Conservation (phyloP, 164 flowering plant genomes). For the Nymphaea thermarum region DNA sequence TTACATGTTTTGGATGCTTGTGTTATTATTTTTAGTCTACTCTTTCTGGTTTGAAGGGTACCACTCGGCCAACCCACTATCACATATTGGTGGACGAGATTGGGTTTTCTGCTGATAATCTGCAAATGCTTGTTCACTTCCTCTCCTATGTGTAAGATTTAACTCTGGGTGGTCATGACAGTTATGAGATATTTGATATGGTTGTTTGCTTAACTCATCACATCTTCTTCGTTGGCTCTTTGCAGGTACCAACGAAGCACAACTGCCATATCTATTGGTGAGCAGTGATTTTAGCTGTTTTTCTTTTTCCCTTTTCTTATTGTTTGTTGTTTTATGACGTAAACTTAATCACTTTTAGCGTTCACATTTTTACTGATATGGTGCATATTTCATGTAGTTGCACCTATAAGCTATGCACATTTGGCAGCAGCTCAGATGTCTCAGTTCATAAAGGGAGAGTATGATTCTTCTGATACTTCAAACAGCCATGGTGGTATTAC, state of each 20-base stretch:
- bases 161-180: background rate
- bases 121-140: constrained; percentile 77
- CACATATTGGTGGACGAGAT: constrained; percentile 64
- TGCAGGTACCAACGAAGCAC: constrained; percentile 84
- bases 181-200: background rate
- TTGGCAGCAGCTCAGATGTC: constrained; percentile 52
- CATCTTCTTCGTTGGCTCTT: background rate
- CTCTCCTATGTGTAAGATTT: constrained; percentile 78
- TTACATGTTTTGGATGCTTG: background rate
- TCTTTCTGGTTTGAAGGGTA: constrained; percentile 35
- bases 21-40: background rate
- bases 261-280: constrained; percentile 82
- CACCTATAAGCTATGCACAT: constrained; percentile 64
- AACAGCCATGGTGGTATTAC: background rate
- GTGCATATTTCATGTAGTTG: constrained; percentile 25
- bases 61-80: constrained; percentile 71
- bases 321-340: background rate
- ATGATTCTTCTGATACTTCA: background rate
- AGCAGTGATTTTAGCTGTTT: constrained; percentile 1
- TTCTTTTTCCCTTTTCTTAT: background rate
- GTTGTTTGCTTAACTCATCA: background rate
- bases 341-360: background rate
- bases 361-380: background rate
- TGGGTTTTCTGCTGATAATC: constrained; percentile 65
- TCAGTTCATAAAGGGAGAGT: constrained; percentile 51